A percentile compares a stretch with the other conserved stretches of the same genome.
Evolutionary conservation across 192 early-diverging fungal species (phyloP).

Genomic region (Umbelopsis isabellina): DNA sequence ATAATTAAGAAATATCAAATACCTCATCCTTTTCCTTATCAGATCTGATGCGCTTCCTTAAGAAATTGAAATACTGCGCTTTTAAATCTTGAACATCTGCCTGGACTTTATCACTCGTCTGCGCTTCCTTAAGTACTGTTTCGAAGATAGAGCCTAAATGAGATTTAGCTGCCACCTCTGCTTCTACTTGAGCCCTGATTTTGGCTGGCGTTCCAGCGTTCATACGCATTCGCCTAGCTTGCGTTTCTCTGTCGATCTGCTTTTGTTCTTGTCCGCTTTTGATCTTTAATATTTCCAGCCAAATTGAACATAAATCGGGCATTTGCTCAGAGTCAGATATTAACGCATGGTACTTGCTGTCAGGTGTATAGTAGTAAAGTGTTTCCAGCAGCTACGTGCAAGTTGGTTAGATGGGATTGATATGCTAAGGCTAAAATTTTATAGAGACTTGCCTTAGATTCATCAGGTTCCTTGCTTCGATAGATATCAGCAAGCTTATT

Average conservation of each 20-base stretch:
- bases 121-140: conserved; percentile 9
- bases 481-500: conserved; percentile 57
- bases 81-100: conserved; percentile 15
- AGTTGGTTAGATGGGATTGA: neutral
- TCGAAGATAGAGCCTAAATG: conserved; percentile 36
- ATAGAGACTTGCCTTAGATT: conserved; percentile 37
- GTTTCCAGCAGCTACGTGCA: conserved; percentile 25
- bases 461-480: conserved; percentile 44
- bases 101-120: neutral
- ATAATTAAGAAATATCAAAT: neutral
- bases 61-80: conserved; percentile 26
- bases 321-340: conserved; percentile 34
- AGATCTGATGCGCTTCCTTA: conserved; percentile 4
- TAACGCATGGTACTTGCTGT: conserved; percentile 46
- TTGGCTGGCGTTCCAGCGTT: conserved; percentile 64
- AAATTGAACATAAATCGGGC: conserved; percentile 21
- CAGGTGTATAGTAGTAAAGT: conserved; percentile 47
- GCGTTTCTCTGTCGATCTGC: conserved; percentile 63
- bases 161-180: conserved; percentile 67
- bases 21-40: conserved; percentile 20
- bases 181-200: conserved; percentile 63
- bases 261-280: conserved; percentile 43
- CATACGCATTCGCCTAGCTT: conserved; percentile 66
- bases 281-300: conserved; percentile 27
- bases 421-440: conserved; percentile 14